phyloP scores from a whole-genome alignment of 768 basidiomycete species.

The Russula vinacea region DNA sequence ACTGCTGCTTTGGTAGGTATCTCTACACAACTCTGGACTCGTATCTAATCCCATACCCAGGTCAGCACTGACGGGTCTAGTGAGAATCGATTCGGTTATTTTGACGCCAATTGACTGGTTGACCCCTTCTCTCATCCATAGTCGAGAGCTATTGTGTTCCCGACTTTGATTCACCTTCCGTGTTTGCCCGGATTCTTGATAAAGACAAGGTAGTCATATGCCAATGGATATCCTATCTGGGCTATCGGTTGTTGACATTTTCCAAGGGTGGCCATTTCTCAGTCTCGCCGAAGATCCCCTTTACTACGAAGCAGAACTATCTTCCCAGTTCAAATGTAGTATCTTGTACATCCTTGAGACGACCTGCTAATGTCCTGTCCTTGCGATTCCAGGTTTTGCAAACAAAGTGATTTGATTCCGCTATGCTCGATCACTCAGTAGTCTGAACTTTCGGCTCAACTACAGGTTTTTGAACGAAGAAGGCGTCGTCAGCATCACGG shows the following conservation, averaged over 20 bases:
- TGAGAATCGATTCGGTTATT: slow-evolving; percentile 34
- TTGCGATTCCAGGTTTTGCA: slow-evolving; percentile 58
- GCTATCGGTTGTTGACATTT: slow-evolving; percentile 19
- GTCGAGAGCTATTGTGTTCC: slow-evolving; percentile 93
- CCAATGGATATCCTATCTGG: not conserved
- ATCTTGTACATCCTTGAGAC: not conserved
- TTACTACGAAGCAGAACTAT: slow-evolving; percentile 78
- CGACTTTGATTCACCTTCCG: slow-evolving; percentile 89
- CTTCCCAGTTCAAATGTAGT: slow-evolving; percentile 75
- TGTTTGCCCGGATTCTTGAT: slow-evolving; percentile 87
- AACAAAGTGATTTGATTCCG: slow-evolving; percentile 55
- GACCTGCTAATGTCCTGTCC: slow-evolving; percentile 1
- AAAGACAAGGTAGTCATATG: slow-evolving; percentile 56
- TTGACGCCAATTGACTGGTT: not conserved
- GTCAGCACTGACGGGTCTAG: slow-evolving; percentile 81
- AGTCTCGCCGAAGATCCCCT: slow-evolving; percentile 67
- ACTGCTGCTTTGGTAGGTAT: slow-evolving; percentile 67
- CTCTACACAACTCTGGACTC: not conserved
- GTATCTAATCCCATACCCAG: slow-evolving; percentile 31
- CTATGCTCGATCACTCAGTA: not conserved
- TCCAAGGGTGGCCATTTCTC: slow-evolving; percentile 84
- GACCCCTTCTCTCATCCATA: slow-evolving; percentile 33
- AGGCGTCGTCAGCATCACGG: slow-evolving; percentile 84
- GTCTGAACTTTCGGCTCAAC: not conserved
- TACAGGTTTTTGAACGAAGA: slow-evolving; percentile 72